These are phyloP conservation scores for Taxillus chinensis DNA, from an alignment of 164 flowering plant species.

Conservation along the genomic window DNA sequence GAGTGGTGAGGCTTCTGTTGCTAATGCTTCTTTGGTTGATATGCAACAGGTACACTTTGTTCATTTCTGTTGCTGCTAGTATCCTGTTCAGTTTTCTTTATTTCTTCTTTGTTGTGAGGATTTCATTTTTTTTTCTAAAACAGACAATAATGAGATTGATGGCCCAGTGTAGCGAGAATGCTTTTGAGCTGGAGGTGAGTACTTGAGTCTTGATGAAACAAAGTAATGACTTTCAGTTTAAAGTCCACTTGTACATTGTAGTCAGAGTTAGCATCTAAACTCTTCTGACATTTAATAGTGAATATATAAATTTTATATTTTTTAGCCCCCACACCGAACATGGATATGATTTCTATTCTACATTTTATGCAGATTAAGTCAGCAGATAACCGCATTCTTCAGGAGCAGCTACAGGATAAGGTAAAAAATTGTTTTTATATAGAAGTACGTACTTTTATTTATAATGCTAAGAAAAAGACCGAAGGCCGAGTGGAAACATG, in stretches of 20 bases:
- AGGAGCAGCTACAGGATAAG: conserved; percentile 87
- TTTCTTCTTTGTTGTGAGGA: not conserved
- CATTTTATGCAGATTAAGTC: conserved; percentile 62
- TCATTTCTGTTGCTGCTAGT: not conserved
- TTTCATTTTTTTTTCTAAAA: conserved; percentile 8
- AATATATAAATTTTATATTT: no score
- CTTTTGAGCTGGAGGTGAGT: conserved; percentile 86
- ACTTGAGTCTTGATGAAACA: not conserved
- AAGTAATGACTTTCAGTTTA: not conserved
- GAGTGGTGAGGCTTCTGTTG: conserved; percentile 72
- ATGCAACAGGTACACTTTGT: conserved; percentile 70
- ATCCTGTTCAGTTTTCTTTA: not conserved
- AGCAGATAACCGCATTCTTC: conserved; percentile 91
- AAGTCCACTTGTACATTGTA: not conserved
- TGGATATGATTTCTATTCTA: not conserved
- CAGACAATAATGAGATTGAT: conserved; percentile 80
- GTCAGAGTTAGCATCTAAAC: no score
- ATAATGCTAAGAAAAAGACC: no score
- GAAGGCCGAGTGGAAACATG: no score
- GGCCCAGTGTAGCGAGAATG: conserved; percentile 87
- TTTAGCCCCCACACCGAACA: not conserved
- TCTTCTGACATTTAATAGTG: no score
- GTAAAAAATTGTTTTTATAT: conserved; percentile 17
- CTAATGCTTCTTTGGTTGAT: conserved; percentile 74
- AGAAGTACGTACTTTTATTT: no score